These are phyloP conservation scores for Aquilaria malaccensis DNA, from an alignment of 345 rosid species.

Conservation along the genomic window DNA sequence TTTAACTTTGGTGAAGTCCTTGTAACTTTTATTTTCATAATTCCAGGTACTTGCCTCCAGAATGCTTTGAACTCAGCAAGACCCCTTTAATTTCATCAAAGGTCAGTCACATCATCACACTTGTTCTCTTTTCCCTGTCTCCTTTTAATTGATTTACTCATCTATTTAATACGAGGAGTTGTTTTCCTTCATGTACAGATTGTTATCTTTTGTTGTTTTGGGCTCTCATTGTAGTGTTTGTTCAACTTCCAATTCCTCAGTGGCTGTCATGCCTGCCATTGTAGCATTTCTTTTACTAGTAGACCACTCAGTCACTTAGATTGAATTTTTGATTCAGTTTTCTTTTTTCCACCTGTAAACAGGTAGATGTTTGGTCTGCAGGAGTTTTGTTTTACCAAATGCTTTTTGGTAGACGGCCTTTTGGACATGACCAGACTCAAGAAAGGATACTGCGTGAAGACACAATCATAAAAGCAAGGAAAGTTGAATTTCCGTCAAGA, in stretches of 20 bases:
- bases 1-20: constrained; percentile 55
- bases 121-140: neutral
- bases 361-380: constrained; percentile 99
- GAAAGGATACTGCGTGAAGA: constrained; percentile 93
- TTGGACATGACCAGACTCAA: constrained; percentile 97
- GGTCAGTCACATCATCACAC: constrained; percentile 35
- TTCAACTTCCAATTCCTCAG: neutral
- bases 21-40: constrained; percentile 42
- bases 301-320: too few relatives aligned
- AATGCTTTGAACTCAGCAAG: constrained; percentile 92
- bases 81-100: constrained; percentile 95
- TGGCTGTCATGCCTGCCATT: constrained; percentile 1
- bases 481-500: constrained; percentile 90
- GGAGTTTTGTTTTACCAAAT: constrained; percentile 93
- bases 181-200: neutral
- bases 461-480: constrained; percentile 93
- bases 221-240: neutral
- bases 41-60: constrained; percentile 95
- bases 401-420: constrained; percentile 92
- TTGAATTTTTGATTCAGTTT: neutral
- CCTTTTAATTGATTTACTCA: neutral
- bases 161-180: neutral
- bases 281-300: neutral
- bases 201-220: neutral
- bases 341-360: constrained; percentile 12